phyloP scores from a whole-genome alignment of 441 rosid species.

The Gossypium trilobum region DNA sequence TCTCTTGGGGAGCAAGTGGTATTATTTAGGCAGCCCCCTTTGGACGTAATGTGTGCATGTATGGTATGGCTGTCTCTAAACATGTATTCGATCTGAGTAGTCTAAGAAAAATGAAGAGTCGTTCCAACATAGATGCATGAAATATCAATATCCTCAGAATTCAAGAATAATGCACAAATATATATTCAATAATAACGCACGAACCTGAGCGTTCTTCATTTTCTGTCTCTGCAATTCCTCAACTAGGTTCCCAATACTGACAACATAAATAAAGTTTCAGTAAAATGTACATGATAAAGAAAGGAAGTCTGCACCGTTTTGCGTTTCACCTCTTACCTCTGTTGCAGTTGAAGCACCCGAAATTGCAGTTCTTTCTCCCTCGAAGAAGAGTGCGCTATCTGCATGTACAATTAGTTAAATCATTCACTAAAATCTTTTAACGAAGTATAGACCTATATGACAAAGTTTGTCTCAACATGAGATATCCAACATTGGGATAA shows the following conservation, averaged over 20 bases:
- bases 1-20: too few relatives aligned
- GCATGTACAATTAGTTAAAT: slow-evolving; percentile 19
- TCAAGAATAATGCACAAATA: too few relatives aligned
- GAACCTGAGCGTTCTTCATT: slow-evolving; percentile 64
- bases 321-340: slow-evolving; percentile 39
- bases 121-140: too few relatives aligned
- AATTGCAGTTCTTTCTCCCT: slow-evolving; percentile 71
- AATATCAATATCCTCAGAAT: too few relatives aligned
- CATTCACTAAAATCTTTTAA: not conserved
- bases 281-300: not conserved
- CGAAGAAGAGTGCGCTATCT: slow-evolving; percentile 44
- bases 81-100: too few relatives aligned
- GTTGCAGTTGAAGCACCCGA: slow-evolving; percentile 59
- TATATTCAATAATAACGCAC: slow-evolving; percentile 11
- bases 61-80: too few relatives aligned
- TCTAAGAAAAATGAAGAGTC: too few relatives aligned
- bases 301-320: not conserved
- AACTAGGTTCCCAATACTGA: slow-evolving; percentile 45
- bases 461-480: not conserved
- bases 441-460: not conserved
- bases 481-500: not conserved
- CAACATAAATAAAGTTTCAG: slow-evolving; percentile 21
- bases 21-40: too few relatives aligned
- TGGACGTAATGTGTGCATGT: too few relatives aligned
- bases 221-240: slow-evolving; percentile 75